Evolutionary conservation across 202 grass and related monocot genomes (phyloP), one percentile per base, ranked within the genome.

Genomic region (Brachypodium distachyon): DNA sequence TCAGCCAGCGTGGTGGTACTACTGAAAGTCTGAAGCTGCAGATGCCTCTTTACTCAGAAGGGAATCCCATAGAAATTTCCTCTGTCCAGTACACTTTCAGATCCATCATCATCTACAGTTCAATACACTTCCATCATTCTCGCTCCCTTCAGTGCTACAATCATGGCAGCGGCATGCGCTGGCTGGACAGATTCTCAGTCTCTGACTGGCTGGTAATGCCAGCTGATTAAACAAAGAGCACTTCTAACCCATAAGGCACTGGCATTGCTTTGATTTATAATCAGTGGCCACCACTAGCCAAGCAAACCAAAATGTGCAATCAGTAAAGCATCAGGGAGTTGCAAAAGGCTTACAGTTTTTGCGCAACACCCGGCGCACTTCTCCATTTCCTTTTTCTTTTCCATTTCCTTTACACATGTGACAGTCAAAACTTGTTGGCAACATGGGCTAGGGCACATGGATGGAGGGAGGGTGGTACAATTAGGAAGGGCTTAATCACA

Each of bases 391-490:
- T 67, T 76, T 55, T 71, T 29, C 33, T 67, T 76, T 55, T 71
- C 38, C 72, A 82, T 77, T 86, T 65, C 77, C 76, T 82, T 77
- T 82, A 86, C 72, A 81, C 77, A 76, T 53, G 77, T 54, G 58
- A 86, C 74, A 81, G 84, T 81, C 77, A 86, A 82, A 86, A 86
- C 72, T 65, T 80, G 17, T 85, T 77, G 63, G 17, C 46, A 77
- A 8, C 72, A 82, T 71, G 84, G 54, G 71, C 37, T 76, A 44
- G 43, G 53, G 14, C 27, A 86, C 77, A 81, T 81, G 77, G 71
- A 41, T 54, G 21, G 22, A 26, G 21, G 4, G 37, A 25, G n/a
- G n/a, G n/a, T n/a, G n/a, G n/a, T 77, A 77, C 54, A 72, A 55
- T 71, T 71, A 82, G 72, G 38, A 57, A 52, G 19, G 55, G 64